Evolutionary conservation across 2,329 filamentous ascomycete species (phyloP).

Genomic region (Microcera coccophila): DNA sequence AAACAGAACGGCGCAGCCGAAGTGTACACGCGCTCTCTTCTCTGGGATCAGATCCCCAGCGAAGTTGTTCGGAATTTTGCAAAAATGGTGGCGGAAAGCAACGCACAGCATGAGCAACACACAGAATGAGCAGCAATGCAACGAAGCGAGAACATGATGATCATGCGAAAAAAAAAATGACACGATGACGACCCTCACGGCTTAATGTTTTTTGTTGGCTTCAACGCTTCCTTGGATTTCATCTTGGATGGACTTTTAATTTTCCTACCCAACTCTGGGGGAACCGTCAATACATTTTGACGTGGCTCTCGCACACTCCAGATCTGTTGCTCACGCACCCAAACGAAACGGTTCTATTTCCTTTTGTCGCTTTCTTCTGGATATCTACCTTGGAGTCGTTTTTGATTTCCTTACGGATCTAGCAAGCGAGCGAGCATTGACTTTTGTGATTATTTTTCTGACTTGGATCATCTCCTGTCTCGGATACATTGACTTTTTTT

Average conservation of each 20-base stretch:
- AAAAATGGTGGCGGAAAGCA: constrained; percentile 78
- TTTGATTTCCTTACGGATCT: constrained; percentile 33
- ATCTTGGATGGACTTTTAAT: constrained; percentile 22
- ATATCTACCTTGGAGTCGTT: constrained; percentile 29
- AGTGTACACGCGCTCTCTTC: constrained; percentile 85
- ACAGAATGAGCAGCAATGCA: constrained; percentile 42
- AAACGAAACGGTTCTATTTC: constrained; percentile 36
- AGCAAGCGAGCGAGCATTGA: constrained; percentile 36
- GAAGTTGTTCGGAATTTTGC: constrained; percentile 92
- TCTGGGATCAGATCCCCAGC: constrained; percentile 90
- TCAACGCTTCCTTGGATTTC: constrained; percentile 20
- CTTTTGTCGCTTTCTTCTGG: constrained; percentile 29
- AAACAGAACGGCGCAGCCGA: constrained; percentile 72
- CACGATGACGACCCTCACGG: constrained; percentile 35
- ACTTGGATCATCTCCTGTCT: constrained; percentile 24
- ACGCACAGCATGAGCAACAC: constrained; percentile 41
- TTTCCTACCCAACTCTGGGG: constrained; percentile 21
- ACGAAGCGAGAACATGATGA: constrained; percentile 38
- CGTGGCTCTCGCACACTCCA: constrained; percentile 36
- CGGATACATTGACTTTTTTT: constrained; percentile 21
- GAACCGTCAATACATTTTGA: constrained; percentile 29
- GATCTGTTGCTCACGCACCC: constrained; percentile 50
- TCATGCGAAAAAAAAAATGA: constrained; percentile 34
- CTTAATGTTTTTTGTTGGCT: constrained; percentile 16
- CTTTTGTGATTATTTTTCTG: constrained; percentile 32